Evolutionary conservation across 164 flowering plant species (phyloP).

Genomic region (Vitis cinerea): DNA sequence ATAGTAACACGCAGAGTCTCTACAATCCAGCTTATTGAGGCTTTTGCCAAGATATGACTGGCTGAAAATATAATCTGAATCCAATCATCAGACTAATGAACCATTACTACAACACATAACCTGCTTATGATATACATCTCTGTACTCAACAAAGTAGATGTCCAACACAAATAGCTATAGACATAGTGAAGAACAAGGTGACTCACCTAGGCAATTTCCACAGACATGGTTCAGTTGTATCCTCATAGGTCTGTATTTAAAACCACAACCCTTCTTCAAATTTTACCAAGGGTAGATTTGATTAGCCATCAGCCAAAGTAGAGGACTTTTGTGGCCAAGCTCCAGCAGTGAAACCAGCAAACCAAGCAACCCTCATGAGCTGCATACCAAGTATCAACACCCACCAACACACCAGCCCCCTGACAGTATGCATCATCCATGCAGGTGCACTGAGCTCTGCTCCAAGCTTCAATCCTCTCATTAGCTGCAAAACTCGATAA

Average conservation of each 20-base stretch:
- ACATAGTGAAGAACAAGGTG: too few relatives aligned
- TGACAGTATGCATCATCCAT: conserved; percentile 67
- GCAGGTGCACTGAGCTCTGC: conserved; percentile 70
- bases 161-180: too few relatives aligned
- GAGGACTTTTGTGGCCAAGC: conserved; percentile 18
- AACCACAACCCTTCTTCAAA: background rate
- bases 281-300: background rate
- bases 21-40: too few relatives aligned
- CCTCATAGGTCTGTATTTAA: background rate
- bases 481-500: conserved; percentile 78
- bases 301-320: conserved; percentile 10
- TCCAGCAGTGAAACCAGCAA: conserved; percentile 68
- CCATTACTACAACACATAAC: too few relatives aligned
- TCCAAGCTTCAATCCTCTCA: conserved; percentile 84
- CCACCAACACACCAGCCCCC: conserved; percentile 92
- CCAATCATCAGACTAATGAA: too few relatives aligned
- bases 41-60: too few relatives aligned
- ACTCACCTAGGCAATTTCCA: too few relatives aligned
- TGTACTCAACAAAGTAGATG: too few relatives aligned
- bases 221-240: background rate
- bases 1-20: too few relatives aligned
- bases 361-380: conserved; percentile 98
- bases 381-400: conserved; percentile 84
- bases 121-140: too few relatives aligned
- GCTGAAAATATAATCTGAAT: too few relatives aligned